Percentiles rank a stretch among this genome's conserved stretches.
These are phyloP conservation scores for Pythium pyrilobum DNA, from an alignment of 352 stramenopile genomes.

Conservation along the genomic window DNA sequence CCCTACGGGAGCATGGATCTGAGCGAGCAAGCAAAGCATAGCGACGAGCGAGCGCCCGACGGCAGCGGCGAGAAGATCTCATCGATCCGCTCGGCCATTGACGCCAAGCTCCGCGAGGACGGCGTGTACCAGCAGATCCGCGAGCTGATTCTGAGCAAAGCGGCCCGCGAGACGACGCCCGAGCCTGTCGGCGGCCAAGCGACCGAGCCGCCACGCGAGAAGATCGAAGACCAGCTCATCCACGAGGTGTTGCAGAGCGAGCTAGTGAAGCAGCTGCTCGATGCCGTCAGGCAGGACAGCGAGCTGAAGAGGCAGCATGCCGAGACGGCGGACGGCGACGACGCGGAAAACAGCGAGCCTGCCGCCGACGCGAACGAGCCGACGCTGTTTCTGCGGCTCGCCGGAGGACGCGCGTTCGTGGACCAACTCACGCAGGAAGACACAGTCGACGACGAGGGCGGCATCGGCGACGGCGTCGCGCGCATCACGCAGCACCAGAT, in stretches of 20 bases:
- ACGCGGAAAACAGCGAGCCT: not conserved
- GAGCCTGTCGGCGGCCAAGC: conserved; percentile 18
- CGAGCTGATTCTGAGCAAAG: conserved; percentile 42
- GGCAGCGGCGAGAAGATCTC: conserved; percentile 31
- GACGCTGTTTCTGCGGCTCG: conserved; percentile 47
- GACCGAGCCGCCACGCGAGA: not conserved
- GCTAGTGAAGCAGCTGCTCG: conserved; percentile 63
- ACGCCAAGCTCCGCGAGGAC: conserved; percentile 69
- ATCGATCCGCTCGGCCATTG: conserved; percentile 53
- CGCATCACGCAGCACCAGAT: conserved; percentile 24
- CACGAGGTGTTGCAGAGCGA: conserved; percentile 67
- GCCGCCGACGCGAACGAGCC: conserved; percentile 1
- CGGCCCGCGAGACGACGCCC: conserved; percentile 15
- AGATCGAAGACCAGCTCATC: conserved; percentile 33
- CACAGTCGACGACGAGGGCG: conserved; percentile 2
- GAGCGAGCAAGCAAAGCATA: no score
- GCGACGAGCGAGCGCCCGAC: not conserved
- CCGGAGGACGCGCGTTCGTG: conserved; percentile 62
- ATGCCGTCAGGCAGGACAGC: conserved; percentile 22
- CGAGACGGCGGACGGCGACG: no score
- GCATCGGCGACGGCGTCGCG: not conserved
- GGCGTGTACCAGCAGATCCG: conserved; percentile 75
- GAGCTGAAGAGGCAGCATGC: no score
- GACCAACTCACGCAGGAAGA: conserved; percentile 47
- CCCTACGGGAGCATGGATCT: no score